A percentile compares a stretch with the other conserved stretches of the same genome.
These are phyloP conservation scores for Paecilomyces dactylethromorphus DNA, from an alignment of 2,329 filamentous ascomycete species.

Conservation along the genomic window DNA sequence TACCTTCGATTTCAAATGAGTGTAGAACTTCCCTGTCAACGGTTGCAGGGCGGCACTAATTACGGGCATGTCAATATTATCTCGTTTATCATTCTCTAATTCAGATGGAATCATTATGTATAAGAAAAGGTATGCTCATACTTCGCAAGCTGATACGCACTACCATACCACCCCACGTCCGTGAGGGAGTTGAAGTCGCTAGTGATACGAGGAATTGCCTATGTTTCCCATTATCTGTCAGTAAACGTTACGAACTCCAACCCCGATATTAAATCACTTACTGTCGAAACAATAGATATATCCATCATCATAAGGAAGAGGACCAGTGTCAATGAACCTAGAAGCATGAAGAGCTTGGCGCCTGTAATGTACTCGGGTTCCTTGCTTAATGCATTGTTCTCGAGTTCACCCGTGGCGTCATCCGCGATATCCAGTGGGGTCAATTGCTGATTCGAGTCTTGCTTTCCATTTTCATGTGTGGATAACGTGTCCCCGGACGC, in stretches of 20 bases:
- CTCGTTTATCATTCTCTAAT: not conserved
- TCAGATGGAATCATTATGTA: not conserved
- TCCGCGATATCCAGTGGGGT: not conserved
- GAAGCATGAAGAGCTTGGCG: constrained; percentile 11
- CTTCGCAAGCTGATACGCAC: constrained; percentile 35
- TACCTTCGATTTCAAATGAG: constrained; percentile 31
- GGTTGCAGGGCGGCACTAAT: constrained; percentile 45
- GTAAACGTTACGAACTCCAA: not conserved
- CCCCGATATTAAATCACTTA: constrained; percentile 2
- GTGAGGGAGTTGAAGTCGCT: constrained; percentile 26
- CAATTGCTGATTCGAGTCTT: not conserved
- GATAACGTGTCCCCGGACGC: not conserved
- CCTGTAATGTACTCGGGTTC: constrained; percentile 10
- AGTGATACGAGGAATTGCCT: constrained; percentile 46
- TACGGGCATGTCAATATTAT: constrained; percentile 8
- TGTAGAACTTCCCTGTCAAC: constrained; percentile 48
- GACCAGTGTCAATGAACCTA: constrained; percentile 32
- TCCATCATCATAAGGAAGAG: constrained; percentile 46
- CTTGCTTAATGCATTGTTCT: constrained; percentile 1
- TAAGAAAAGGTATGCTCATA: constrained; percentile 5
- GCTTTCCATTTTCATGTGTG: not conserved
- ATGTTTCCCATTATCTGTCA: not conserved
- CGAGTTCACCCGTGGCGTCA: not conserved
- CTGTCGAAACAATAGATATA: constrained; percentile 48
- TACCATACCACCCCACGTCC: constrained; percentile 33